These are phyloP conservation scores for Cystobasidium tubakii DNA, from an alignment of 768 basidiomycete species.

Conservation along the genomic window DNA sequence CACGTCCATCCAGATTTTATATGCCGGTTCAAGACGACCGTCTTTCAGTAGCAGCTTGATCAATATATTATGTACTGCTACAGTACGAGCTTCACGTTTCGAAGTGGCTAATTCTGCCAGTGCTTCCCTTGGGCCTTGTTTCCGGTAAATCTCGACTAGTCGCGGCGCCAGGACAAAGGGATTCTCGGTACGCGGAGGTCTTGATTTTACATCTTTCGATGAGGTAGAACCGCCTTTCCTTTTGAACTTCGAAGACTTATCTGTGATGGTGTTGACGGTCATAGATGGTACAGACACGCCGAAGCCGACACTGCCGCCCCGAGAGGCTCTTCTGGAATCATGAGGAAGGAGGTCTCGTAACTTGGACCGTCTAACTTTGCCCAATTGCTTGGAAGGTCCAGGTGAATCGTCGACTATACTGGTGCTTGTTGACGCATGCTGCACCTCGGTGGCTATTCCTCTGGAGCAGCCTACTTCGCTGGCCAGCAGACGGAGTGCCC, in stretches of 20 bases:
- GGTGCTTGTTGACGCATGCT: background rate
- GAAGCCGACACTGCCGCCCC: background rate
- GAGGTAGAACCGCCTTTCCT: background rate
- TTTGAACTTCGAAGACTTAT: background rate
- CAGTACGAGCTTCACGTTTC: slow-evolving; percentile 4
- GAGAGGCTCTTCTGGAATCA: background rate
- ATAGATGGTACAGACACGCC: background rate
- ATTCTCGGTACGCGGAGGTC: background rate
- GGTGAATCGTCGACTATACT: background rate
- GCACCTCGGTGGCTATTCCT: background rate
- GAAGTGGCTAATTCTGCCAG: background rate
- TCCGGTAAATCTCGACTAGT: background rate
- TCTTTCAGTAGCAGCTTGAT: background rate
- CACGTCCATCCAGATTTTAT: slow-evolving; percentile 31
- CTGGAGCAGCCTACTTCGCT: background rate
- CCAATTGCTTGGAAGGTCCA: background rate
- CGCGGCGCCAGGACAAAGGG: background rate
- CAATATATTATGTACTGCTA: slow-evolving; percentile 24
- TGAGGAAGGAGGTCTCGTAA: background rate
- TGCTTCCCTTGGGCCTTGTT: background rate
- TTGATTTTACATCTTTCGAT: background rate
- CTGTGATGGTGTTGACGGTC: background rate
- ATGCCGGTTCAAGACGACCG: background rate
- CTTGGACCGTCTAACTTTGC: background rate
- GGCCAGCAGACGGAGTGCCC: background rate